These are phyloP conservation scores for Euphorbia schlechtendalii DNA, from an alignment of 441 rosid genomes.

Conservation along the genomic window DNA sequence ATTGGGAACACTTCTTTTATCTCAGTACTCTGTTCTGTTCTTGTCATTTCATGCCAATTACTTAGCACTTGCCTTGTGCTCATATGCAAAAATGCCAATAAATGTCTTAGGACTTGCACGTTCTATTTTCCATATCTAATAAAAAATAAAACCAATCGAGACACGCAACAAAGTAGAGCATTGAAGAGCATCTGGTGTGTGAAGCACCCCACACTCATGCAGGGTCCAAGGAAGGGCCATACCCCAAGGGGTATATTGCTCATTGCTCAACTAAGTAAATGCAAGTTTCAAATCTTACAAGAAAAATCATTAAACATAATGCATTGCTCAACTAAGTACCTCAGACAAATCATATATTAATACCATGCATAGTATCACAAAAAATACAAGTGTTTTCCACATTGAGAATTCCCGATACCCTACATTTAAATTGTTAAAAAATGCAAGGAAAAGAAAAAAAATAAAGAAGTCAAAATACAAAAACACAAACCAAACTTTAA, in stretches of 20 bases:
- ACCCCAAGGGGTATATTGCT: too few species aligned
- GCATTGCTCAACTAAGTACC: neutral
- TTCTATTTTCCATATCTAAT: neutral
- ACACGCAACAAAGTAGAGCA: neutral
- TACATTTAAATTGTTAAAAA: neutral
- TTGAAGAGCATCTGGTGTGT: too few species aligned
- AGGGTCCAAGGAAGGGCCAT: too few species aligned
- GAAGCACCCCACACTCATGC: too few species aligned
- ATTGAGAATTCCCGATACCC: neutral
- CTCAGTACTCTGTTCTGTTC: neutral
- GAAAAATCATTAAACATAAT: neutral
- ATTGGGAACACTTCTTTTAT: neutral
- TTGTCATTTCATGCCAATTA: neutral
- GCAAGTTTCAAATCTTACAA: neutral
- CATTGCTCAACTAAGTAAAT: too few species aligned
- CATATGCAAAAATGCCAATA: neutral
- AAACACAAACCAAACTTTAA: slow-evolving; percentile 15
- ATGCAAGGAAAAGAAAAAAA: neutral
- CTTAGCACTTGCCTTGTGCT: neutral
- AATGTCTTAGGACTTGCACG: too few species aligned
- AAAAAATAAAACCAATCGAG: neutral
- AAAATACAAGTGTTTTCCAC: neutral
- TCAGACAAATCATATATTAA: neutral
- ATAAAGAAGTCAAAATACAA: neutral
- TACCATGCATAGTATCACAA: slow-evolving; percentile 3